Conservation (phyloP, 164 flowering plant species). For the Brasenia schreberi region DNA sequence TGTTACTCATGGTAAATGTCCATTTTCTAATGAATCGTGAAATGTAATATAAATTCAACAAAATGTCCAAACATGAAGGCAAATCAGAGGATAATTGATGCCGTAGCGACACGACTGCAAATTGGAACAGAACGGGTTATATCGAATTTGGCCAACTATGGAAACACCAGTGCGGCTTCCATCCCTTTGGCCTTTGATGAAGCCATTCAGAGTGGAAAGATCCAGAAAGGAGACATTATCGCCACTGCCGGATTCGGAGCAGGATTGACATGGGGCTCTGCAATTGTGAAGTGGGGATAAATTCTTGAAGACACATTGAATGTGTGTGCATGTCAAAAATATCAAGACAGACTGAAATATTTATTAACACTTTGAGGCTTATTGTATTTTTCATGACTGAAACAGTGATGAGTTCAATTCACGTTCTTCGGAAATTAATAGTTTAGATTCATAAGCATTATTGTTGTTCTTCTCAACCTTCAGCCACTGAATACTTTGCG, state of each 20-base stretch:
- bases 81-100: conserved; percentile 88
- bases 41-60: neutral
- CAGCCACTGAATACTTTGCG: no score
- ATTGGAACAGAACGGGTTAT: conserved; percentile 57
- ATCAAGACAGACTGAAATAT: no score
- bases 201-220: conserved; percentile 77
- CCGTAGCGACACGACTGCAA: conserved; percentile 59
- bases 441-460: neutral
- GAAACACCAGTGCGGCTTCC: conserved; percentile 95
- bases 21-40: neutral
- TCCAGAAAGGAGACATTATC: conserved; percentile 58
- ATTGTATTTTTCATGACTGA: neutral
- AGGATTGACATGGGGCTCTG: conserved; percentile 94
- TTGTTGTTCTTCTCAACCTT: no score
- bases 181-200: conserved; percentile 92
- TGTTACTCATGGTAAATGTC: neutral
- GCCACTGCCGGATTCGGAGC: conserved; percentile 89
- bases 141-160: conserved; percentile 82
- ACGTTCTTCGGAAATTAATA: neutral
- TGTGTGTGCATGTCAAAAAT: neutral
- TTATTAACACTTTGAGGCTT: neutral
- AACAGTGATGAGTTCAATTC: neutral
- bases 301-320: neutral
- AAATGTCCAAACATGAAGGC: conserved; percentile 42
- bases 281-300: conserved; percentile 77